Base-by-base conservation (phyloP, 345 rosid genomes). In the Reutealis trisperma region DNA sequence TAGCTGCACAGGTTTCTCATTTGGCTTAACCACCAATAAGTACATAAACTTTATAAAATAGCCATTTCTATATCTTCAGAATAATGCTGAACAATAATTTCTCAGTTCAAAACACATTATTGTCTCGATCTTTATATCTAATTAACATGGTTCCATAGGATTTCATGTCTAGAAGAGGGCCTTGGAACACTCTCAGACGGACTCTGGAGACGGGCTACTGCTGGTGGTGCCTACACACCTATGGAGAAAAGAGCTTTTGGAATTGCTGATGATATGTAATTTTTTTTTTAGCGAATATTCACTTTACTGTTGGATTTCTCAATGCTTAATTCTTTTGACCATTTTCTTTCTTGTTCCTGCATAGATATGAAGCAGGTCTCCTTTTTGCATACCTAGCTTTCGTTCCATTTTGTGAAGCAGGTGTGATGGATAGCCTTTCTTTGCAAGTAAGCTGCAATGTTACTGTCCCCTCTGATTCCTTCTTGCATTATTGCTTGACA, bases 261-360 rank as follows among this genome's bases (percentile, higher is more conserved):
- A 81, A 86, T 95, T 84, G 98, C 99, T 67, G 99, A 95, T 84
- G 99, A 93, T 87, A 90, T 95, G 98, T 95, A 88, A 74, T 76
- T 63, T 61, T 76, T 63, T 61, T 57, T 76, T 22, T 34, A 75
- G 71, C 25, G 44, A 82, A 41, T 63, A 63, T 67, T 49, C 30
- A 25, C 69, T 69, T 65, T 47, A 22, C 64, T 21, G 11, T 9
- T 42, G 22, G 27, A 19, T 27, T 57, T 78, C 41, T 59, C 16
- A 32, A 37, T 42, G 44, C 13, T 65, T 45, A 24, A 34, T 27
- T 22, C 67, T 22, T 27, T 54, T 67, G 65, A 57, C 13, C 52
- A 68, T 63, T 63, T 77, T 79, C 65, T 75, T 68, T 73, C 51
- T 79, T 37, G 73, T 77, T 77, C 72, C 78, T 76, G 22, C 63